A percentile compares a stretch with the other conserved stretches of the same genome.
phyloP scores from a whole-genome alignment of 352 stramenopile species.

The Pythium biforme region DNA sequence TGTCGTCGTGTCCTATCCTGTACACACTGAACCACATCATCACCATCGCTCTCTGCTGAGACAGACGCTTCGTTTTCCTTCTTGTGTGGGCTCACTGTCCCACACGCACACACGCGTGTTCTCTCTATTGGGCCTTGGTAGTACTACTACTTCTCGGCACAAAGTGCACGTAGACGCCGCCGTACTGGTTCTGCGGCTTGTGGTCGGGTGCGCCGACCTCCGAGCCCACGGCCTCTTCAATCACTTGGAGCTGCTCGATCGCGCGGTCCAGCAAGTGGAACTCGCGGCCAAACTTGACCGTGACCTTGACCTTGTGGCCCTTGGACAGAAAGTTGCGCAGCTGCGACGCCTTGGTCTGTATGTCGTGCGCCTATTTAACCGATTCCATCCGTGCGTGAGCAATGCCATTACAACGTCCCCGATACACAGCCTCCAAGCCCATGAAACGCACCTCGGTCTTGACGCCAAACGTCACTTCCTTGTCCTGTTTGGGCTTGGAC shows the following conservation, averaged over 20 bases:
- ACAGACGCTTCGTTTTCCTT: neutral
- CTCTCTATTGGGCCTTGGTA: constrained; percentile 13
- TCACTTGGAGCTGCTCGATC: constrained; percentile 43
- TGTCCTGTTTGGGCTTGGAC: constrained; percentile 66
- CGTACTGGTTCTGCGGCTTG: constrained; percentile 43
- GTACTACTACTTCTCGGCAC: constrained; percentile 18
- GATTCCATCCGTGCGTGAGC: too few relatives aligned
- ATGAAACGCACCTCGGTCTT: constrained; percentile 73
- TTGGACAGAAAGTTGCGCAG: constrained; percentile 66
- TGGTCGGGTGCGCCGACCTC: constrained; percentile 38
- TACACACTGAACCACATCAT: too few relatives aligned
- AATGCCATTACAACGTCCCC: too few relatives aligned
- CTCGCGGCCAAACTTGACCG: constrained; percentile 60
- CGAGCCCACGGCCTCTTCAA: constrained; percentile 41
- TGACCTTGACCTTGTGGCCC: constrained; percentile 81
- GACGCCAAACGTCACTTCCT: constrained; percentile 64
- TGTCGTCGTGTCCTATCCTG: too few relatives aligned
- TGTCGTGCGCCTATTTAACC: constrained; percentile 65
- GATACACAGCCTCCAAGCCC: neutral
- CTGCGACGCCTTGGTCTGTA: constrained; percentile 71
- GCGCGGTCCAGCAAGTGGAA: constrained; percentile 56
- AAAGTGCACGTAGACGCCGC: constrained; percentile 59
- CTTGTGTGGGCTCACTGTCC: neutral
- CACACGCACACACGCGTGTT: neutral
- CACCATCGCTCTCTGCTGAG: too few relatives aligned